Evolutionary conservation across 2,329 filamentous ascomycete species (phyloP), one percentile per base, ranked within the genome.

Genomic region (Myriosclerotinia duriaeana): DNA sequence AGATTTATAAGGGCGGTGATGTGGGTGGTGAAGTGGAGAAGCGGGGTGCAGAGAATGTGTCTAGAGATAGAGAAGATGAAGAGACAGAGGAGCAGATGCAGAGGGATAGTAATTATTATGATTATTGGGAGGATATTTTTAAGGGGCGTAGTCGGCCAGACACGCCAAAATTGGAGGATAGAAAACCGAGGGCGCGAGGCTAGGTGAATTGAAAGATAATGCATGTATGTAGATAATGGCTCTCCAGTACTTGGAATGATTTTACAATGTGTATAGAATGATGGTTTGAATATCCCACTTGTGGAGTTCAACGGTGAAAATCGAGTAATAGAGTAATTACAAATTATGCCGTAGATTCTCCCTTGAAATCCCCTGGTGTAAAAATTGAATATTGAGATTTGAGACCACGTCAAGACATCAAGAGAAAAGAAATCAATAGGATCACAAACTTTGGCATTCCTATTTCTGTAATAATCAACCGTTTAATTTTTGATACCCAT

Each of bases 71-170:
- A 7, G 26, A 52, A 15, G 30, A 48, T 42, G 63, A 34, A n/a
- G 15, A 17, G 3, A 42, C 42, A 36, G 2, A 17, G 42, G 40
- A 59, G 17, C 20, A 52, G 22, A 56, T 30, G 38, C 53, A 54
- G 34, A 64, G 61, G 48, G 26, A 44, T 22, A 36, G 36, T 15
- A 34, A 11, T 55, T 54, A 56, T 56, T 55, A 55, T 64, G 52
- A 64, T 55, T 55, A 56, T 56, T 64, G 50, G 52, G 14, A 4
- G 4, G 40, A 64, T 36, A 36, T 64, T 56, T 20, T 56, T 26
- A 38, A 20, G 30, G 58, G 12, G n/a, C 30, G 50, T 50, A 5
- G 2, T 1, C 22, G 34, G n/a, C n/a, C n/a, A 5, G 44, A 38
- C 5, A 61, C 58, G 34, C 9, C 30, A 11, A 20, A 8, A 8